Percentiles rank a stretch among this genome's conserved stretches.
These are phyloP conservation scores for Sporormia fimetaria DNA, from an alignment of 495 filamentous ascomycete species.

Conservation along the genomic window DNA sequence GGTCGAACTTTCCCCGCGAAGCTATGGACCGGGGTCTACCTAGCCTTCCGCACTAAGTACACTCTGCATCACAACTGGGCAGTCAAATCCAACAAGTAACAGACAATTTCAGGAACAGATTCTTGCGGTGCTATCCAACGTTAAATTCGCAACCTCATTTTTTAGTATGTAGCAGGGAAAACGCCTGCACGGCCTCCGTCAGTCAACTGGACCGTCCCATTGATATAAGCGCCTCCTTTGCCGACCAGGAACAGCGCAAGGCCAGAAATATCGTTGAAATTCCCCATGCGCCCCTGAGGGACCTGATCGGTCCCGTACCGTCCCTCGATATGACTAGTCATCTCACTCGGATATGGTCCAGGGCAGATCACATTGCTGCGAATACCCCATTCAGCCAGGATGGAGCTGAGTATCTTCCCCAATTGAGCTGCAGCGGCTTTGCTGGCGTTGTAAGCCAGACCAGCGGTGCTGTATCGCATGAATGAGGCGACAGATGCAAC, in stretches of 20 bases:
- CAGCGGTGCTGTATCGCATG: slow-evolving; percentile 24
- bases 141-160: no score
- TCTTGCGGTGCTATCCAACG: no score
- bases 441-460: slow-evolving; percentile 29
- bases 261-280: slow-evolving; percentile 52
- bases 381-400: slow-evolving; percentile 30
- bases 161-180: slow-evolving; percentile 40
- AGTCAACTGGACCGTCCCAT: slow-evolving; percentile 43
- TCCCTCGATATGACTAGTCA: slow-evolving; percentile 40
- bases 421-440: slow-evolving; percentile 30
- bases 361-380: slow-evolving; percentile 27
- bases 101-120: no score
- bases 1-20: no score
- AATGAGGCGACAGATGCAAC: slow-evolving; percentile 29
- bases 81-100: no score
- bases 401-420: slow-evolving; percentile 30
- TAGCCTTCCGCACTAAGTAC: no score
- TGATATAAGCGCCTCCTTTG: slow-evolving; percentile 48
- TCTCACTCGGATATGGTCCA: slow-evolving; percentile 49
- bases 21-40: no score
- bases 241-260: slow-evolving; percentile 50
- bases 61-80: no score
- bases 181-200: slow-evolving; percentile 48
- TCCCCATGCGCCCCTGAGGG: slow-evolving; percentile 42
- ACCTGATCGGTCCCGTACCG: slow-evolving; percentile 38